Evolutionary conservation across 1,284 basidiomycete species (phyloP), one percentile per base, ranked within the genome.

Genomic region (Pseudozyma sp.): DNA sequence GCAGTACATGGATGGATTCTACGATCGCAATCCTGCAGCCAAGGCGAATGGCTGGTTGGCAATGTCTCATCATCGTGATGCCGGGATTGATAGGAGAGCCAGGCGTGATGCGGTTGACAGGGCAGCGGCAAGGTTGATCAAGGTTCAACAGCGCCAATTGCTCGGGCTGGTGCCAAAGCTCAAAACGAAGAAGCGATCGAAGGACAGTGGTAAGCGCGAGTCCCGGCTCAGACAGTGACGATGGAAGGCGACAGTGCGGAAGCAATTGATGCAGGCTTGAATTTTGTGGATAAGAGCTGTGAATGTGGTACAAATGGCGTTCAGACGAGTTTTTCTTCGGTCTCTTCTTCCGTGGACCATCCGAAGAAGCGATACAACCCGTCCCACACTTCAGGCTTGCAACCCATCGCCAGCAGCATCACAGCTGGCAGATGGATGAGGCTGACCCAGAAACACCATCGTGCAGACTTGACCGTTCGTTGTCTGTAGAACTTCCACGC

Each of bases 401-500:
- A 84, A 3, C 75, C 87, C 93, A 99, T 95, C 90, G 96, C 95
- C 66, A 99, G 87, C 0, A 91, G 92, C 73, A 99, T 87, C 11
- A 98, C 88, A 9, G 92, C 92, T 0, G 97, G 96, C 59, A 99
- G 85, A 85, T 96, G 96, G 90, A 94, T 94, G 71, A 99, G 84
- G 84, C 91, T 92, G 67, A 93, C 89, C 83, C 92, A 91, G 53
- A 84, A 84, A 43, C 81, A 82, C 61, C 61, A 87, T 73, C 91
- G 88, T 1, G 97, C 97, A 53, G 90, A 88, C 80, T 91, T 90
- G 84, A 97, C 94, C 42, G 68, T 75, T 19, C 90, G 89, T 16
- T 80, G 61, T 5, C 24, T 67, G 33, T 75, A 74, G 8, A 84
- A 85, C 55, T 87, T 88, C 89, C 91, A 95, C 0, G 94, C 91